These are phyloP conservation scores for Colletotrichum neosansevieriae DNA, from an alignment of 2,329 filamentous ascomycete species.

Conservation along the genomic window DNA sequence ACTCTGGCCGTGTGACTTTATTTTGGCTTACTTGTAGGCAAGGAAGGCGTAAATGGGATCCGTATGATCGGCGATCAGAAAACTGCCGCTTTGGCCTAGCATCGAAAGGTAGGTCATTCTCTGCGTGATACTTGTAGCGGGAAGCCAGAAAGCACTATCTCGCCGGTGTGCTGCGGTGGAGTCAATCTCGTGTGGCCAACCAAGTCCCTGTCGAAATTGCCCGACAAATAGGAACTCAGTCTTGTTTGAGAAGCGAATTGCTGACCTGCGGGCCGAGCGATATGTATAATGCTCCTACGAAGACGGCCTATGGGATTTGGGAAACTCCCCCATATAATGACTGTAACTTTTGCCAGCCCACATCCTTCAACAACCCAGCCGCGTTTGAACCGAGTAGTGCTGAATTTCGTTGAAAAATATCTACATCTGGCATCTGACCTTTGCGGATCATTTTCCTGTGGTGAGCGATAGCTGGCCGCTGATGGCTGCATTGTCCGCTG, in stretches of 20 bases:
- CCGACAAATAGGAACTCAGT: too few species aligned
- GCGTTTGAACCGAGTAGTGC: background rate
- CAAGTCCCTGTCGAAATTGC: background rate
- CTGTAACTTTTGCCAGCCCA: too few species aligned
- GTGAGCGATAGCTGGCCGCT: background rate
- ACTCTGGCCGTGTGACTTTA: too few species aligned
- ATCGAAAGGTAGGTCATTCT: too few species aligned
- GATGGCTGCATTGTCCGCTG: background rate
- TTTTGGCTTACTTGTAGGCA: too few species aligned
- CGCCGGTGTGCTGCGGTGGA: constrained; percentile 44
- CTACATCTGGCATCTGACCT: background rate
- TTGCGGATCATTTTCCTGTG: background rate
- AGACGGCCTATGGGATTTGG: constrained; percentile 35
- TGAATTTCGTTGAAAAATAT: background rate
- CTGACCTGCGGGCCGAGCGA: too few species aligned
- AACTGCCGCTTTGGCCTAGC: too few species aligned
- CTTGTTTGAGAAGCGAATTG: too few species aligned
- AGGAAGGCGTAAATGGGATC: too few species aligned
- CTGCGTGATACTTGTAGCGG: too few species aligned
- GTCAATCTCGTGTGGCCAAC: constrained; percentile 37
- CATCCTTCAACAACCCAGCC: constrained; percentile 7
- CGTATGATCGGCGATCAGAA: too few species aligned
- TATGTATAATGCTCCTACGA: constrained; percentile 44
- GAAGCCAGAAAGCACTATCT: too few species aligned
- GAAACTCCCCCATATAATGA: background rate